These are phyloP conservation scores for Fusarium nematophilum DNA, from an alignment of 2,329 filamentous ascomycete genomes.

Conservation along the genomic window DNA sequence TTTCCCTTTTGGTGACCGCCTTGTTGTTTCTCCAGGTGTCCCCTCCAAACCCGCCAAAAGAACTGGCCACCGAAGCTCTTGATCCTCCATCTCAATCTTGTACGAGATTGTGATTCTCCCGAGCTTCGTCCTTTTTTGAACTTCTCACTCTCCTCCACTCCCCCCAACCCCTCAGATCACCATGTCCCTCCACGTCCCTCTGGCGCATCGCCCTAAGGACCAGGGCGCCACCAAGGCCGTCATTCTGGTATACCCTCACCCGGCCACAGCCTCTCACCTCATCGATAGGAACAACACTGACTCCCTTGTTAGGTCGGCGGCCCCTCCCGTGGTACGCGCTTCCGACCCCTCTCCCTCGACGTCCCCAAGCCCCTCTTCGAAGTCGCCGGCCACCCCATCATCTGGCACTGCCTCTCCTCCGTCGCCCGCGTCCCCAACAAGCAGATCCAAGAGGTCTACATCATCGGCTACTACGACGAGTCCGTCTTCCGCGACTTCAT, in stretches of 20 bases:
- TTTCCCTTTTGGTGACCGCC: slow-evolving; percentile 38
- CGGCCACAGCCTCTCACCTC: slow-evolving; percentile 2
- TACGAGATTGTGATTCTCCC: slow-evolving; percentile 11
- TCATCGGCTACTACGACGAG: slow-evolving; percentile 99
- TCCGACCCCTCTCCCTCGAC: slow-evolving; percentile 94
- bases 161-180: slow-evolving; percentile 16
- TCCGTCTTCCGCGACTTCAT: slow-evolving; percentile 97
- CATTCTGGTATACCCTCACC: slow-evolving; percentile 75
- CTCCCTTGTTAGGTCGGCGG: slow-evolving; percentile 79
- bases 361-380: slow-evolving; percentile 99
- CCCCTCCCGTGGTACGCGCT: slow-evolving; percentile 93
- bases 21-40: slow-evolving; percentile 39
- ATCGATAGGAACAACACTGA: slow-evolving; percentile 40
- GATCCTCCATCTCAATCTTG: slow-evolving; percentile 23
- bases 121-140: background rate
- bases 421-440: slow-evolving; percentile 86
- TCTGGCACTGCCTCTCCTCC: slow-evolving; percentile 96
- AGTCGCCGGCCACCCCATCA: slow-evolving; percentile 97
- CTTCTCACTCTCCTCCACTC: background rate
- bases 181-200: slow-evolving; percentile 69
- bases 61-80: slow-evolving; percentile 24
- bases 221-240: slow-evolving; percentile 86
- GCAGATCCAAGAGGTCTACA: slow-evolving; percentile 90
- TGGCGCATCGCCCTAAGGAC: slow-evolving; percentile 60
- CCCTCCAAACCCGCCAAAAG: slow-evolving; percentile 8